A percentile compares a stretch with the other conserved stretches of the same genome.
These are phyloP conservation scores for Phaseolus coccineus DNA, from an alignment of 331 rosid genomes.

Conservation along the genomic window DNA sequence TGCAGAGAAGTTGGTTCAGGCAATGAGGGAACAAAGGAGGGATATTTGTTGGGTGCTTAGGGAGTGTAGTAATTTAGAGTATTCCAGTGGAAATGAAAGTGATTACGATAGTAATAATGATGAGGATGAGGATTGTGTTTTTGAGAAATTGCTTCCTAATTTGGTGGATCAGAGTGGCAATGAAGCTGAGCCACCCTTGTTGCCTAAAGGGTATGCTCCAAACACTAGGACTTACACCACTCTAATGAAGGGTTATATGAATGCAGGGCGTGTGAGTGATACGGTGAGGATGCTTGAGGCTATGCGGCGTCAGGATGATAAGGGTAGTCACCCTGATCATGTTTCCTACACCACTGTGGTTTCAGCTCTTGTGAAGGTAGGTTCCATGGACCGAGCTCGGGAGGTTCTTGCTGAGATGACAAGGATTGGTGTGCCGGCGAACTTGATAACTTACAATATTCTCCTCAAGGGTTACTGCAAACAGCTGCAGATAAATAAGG, in stretches of 20 bases:
- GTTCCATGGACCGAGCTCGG: conserved; percentile 87
- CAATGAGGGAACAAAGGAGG: conserved; percentile 85
- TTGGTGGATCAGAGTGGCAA: conserved; percentile 42
- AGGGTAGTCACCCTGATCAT: conserved; percentile 85
- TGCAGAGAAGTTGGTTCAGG: conserved; percentile 86
- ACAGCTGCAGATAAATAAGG: conserved; percentile 78
- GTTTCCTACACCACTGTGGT: conserved; percentile 95
- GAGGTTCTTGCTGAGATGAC: conserved; percentile 93
- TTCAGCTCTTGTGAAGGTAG: conserved; percentile 82
- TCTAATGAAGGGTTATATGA: conserved; percentile 96
- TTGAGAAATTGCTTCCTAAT: conserved; percentile 83
- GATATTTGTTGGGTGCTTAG: conserved; percentile 74
- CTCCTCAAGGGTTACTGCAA: conserved; percentile 90
- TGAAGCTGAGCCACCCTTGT: conserved; percentile 64
- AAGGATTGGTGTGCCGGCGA: conserved; percentile 74
- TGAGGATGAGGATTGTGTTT: conserved; percentile 49
- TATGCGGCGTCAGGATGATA: conserved; percentile 75
- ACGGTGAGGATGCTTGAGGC: conserved; percentile 91
- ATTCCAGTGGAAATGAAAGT: conserved; percentile 42
- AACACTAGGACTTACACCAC: conserved; percentile 88
- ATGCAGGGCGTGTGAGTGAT: conserved; percentile 77
- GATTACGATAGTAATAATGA: conserved; percentile 44
- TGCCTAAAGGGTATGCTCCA: conserved; percentile 69
- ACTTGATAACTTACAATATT: conserved; percentile 83
- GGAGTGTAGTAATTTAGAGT: conserved; percentile 56